Evolutionary conservation across 106 monocot genomes (phyloP).

Genomic region (Allium fistulosum): DNA sequence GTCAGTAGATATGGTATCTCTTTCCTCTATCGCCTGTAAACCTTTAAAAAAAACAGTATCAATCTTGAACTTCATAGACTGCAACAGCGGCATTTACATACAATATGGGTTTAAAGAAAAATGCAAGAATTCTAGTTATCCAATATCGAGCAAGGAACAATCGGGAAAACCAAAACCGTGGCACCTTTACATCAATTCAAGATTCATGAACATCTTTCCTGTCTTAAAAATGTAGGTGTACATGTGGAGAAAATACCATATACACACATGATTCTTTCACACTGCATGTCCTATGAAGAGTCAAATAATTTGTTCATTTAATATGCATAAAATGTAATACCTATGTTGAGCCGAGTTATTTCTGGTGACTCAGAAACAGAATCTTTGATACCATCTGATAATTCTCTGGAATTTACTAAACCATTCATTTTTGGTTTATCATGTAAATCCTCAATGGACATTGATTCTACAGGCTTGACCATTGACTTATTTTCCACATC

Average conservation of each 20-base stretch:
- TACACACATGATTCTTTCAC: no score
- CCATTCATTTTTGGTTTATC: conserved; percentile 1
- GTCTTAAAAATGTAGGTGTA: no score
- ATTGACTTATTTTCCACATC: conserved; percentile 15
- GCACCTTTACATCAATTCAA: no score
- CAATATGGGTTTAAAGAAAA: no score
- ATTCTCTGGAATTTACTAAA: conserved; percentile 5
- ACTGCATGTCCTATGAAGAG: no score
- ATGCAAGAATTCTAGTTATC: no score
- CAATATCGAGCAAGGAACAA: no score
- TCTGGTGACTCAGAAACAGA: conserved; percentile 1
- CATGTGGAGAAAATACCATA: no score
- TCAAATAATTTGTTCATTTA: not conserved
- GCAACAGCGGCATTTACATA: not conserved
- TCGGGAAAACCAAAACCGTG: no score
- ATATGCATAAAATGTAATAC: conserved; percentile 13
- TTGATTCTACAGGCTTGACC: conserved; percentile 2
- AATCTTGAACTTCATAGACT: conserved; percentile 12
- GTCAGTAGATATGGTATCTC: conserved; percentile 9
- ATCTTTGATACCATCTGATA: conserved; percentile 6
- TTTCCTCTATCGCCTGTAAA: conserved; percentile 26
- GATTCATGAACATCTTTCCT: no score
- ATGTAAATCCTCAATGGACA: not conserved
- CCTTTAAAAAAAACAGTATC: conserved; percentile 30
- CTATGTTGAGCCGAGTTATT: conserved; percentile 9